Conservation (phyloP, 331 rosid genomes). For the Malus hybrid region DNA sequence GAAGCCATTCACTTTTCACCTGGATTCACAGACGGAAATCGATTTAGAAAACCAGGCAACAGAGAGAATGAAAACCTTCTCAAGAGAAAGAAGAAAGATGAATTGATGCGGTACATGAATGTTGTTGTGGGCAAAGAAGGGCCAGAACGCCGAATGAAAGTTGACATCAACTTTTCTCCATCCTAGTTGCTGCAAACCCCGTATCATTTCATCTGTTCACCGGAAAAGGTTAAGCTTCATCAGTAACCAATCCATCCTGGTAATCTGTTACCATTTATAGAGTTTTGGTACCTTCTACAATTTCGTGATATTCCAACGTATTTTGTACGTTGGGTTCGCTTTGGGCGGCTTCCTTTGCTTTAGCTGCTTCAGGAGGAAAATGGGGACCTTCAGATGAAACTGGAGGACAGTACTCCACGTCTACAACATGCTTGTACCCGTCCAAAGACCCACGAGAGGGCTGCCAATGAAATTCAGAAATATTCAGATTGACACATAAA, state of each 20-base stretch:
- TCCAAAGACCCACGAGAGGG: conserved; percentile 77
- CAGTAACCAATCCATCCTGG: not conserved
- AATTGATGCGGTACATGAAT: conserved; percentile 53
- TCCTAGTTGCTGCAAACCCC: conserved; percentile 76
- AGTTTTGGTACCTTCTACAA: conserved; percentile 61
- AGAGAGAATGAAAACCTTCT: not conserved
- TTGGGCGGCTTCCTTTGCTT: conserved; percentile 94
- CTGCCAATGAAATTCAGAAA: conserved; percentile 29
- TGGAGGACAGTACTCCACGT: conserved; percentile 67
- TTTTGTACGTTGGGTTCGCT: conserved; percentile 51
- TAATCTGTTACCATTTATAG: not conserved
- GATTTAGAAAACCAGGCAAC: conserved; percentile 1
- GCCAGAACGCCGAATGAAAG: conserved; percentile 84
- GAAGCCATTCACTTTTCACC: conserved; percentile 93
- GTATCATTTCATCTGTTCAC: conserved; percentile 79
- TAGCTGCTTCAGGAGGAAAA: conserved; percentile 71
- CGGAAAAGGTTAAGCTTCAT: not conserved
- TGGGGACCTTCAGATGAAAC: conserved; percentile 70
- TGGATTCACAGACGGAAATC: conserved; percentile 24
- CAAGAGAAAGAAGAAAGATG: not conserved
- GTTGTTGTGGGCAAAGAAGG: conserved; percentile 96
- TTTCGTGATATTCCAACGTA: conserved; percentile 78
- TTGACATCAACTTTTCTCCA: conserved; percentile 94
- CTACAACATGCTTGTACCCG: conserved; percentile 90
- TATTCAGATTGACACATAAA: too few relatives aligned